These are phyloP conservation scores for Fusarium sp. DNA, from an alignment of 2,329 filamentous ascomycete genomes.

Conservation along the genomic window DNA sequence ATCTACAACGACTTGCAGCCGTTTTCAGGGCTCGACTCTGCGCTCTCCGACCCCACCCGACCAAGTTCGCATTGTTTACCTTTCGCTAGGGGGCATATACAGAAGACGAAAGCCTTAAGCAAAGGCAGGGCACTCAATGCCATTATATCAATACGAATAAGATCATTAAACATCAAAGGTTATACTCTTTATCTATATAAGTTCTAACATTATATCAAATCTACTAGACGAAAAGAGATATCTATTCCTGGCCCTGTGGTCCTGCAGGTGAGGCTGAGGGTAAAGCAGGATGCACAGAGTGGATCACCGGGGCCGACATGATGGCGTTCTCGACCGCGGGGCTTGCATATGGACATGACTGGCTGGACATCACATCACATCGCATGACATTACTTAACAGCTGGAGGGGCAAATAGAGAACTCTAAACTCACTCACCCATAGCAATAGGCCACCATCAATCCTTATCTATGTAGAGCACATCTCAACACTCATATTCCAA, in stretches of 20 bases:
- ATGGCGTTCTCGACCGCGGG: constrained; percentile 16
- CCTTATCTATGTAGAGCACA: not conserved
- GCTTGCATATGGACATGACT: constrained; percentile 12
- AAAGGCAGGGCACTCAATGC: no score
- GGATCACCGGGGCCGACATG: constrained; percentile 2
- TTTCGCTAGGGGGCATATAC: not conserved
- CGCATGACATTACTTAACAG: not conserved
- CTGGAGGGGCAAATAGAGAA: constrained; percentile 19
- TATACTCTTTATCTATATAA: not conserved
- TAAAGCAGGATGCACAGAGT: not conserved
- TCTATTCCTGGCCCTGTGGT: not conserved
- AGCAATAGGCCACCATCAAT: not conserved
- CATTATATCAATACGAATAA: not conserved
- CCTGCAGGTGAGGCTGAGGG: not conserved
- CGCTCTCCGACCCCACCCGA: not conserved
- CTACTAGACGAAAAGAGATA: not conserved
- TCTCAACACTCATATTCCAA: not conserved
- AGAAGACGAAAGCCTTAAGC: not conserved
- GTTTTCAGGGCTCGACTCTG: not conserved
- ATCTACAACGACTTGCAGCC: not conserved
- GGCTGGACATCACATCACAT: not conserved
- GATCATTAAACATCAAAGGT: not conserved
- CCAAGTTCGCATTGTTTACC: not conserved
- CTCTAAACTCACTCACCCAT: not conserved
- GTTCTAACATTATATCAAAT: not conserved